phyloP scores from a whole-genome alignment of 2,329 filamentous ascomycete genomes.

The Trichoderma endophyticum region DNA sequence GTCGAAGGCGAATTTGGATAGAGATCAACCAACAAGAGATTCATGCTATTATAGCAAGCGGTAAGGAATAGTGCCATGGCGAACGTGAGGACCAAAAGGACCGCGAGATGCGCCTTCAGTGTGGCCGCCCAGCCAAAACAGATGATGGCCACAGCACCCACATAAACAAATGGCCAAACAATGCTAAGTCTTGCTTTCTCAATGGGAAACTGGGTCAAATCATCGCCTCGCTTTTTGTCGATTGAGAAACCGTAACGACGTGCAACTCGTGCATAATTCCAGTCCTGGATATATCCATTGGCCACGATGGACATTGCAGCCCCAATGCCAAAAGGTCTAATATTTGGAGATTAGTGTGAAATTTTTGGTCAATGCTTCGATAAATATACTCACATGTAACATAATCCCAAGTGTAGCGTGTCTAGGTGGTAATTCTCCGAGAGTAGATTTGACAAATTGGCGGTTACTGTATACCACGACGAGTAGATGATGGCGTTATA shows the following conservation, averaged over 20 bases:
- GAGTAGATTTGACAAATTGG: background rate
- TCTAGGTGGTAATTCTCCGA: background rate
- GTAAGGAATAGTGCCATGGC: constrained; percentile 5
- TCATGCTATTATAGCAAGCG: constrained; percentile 14
- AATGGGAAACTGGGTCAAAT: background rate
- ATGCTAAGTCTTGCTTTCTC: background rate
- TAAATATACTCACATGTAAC: background rate
- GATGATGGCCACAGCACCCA: background rate
- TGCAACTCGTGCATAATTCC: background rate
- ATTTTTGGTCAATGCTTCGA: background rate
- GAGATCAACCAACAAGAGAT: constrained; percentile 8
- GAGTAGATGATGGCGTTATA: background rate
- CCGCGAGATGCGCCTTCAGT: background rate
- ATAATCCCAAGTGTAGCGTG: background rate
- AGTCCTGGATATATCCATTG: constrained; percentile 5
- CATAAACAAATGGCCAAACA: constrained; percentile 6
- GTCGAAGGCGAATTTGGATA: background rate
- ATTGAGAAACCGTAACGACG: background rate
- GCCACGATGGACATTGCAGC: background rate
- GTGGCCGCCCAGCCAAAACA: background rate
- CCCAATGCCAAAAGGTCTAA: background rate
- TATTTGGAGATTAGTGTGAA: background rate
- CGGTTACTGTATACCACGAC: background rate
- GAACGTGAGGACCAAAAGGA: constrained; percentile 5
- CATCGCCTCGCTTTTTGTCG: constrained; percentile 8